phyloP scores from a whole-genome alignment of 2,329 filamentous ascomycete species.

The Stromatinia cepivora region DNA sequence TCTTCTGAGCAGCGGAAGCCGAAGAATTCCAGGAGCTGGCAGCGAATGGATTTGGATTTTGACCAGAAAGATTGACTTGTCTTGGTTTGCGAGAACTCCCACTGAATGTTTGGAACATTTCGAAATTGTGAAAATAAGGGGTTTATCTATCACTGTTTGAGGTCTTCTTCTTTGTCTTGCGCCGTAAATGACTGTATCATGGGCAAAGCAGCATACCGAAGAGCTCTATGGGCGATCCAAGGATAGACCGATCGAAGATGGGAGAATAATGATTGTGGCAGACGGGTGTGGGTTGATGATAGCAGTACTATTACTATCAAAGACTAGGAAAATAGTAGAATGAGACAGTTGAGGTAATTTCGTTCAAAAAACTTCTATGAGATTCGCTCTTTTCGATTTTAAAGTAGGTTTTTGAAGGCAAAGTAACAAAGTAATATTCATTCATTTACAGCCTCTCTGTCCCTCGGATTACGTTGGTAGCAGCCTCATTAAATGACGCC shows the following conservation, averaged over 20 bases:
- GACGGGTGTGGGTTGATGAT: neutral
- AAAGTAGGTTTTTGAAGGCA: neutral
- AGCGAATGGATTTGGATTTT: slow-evolving; percentile 77
- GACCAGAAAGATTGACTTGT: slow-evolving; percentile 91
- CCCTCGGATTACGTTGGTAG: slow-evolving; percentile 13
- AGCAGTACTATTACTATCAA: neutral
- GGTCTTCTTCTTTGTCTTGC: slow-evolving; percentile 15
- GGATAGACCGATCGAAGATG: slow-evolving; percentile 1
- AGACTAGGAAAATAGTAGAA: neutral
- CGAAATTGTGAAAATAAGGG: slow-evolving; percentile 27
- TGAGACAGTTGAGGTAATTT: neutral
- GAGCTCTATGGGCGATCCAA: slow-evolving; percentile 4
- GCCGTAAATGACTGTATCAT: slow-evolving; percentile 27
- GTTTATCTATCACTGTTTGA: neutral
- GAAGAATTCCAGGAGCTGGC: slow-evolving; percentile 54
- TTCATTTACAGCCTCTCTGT: slow-evolving; percentile 13
- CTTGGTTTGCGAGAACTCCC: slow-evolving; percentile 81
- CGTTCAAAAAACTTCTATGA: neutral
- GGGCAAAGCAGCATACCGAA: slow-evolving; percentile 32
- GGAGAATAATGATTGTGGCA: neutral
- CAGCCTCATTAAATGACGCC: slow-evolving; percentile 13
- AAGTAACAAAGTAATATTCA: neutral
- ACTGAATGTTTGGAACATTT: slow-evolving; percentile 91
- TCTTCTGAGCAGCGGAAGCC: slow-evolving; percentile 64
- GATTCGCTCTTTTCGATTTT: neutral